A percentile compares a stretch with the other conserved stretches of the same genome.
phyloP scores from a whole-genome alignment of 2,329 filamentous ascomycete species.

The Periconia digitata region DNA sequence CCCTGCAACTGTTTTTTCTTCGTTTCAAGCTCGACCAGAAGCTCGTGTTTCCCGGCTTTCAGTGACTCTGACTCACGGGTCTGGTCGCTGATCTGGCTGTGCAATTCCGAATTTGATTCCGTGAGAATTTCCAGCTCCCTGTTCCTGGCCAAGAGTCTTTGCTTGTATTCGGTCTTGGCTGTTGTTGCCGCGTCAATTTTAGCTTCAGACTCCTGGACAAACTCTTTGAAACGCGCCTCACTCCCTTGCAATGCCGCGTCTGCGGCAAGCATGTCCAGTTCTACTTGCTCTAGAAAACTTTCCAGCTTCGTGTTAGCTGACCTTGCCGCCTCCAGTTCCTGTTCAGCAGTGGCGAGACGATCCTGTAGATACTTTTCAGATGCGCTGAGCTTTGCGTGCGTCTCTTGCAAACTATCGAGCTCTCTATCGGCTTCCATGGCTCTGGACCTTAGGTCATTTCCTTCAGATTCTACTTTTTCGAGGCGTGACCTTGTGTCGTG shows the following conservation, averaged over 20 bases:
- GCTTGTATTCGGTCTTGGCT: constrained; percentile 35
- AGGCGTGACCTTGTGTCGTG: constrained; percentile 23
- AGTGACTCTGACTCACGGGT: constrained; percentile 26
- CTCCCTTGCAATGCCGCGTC: constrained; percentile 35
- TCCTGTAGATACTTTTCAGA: constrained; percentile 31
- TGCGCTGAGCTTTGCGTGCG: constrained; percentile 27
- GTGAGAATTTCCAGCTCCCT: constrained; percentile 32
- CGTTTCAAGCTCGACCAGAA: constrained; percentile 24
- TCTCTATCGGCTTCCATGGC: constrained; percentile 30
- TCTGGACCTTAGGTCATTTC: constrained; percentile 17
- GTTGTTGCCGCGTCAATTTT: constrained; percentile 29
- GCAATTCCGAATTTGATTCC: constrained; percentile 31
- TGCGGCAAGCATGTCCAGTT: constrained; percentile 32
- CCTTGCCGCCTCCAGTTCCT: constrained; percentile 30
- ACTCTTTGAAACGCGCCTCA: constrained; percentile 28
- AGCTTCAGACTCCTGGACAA: constrained; percentile 30
- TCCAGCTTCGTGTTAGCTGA: constrained; percentile 36
- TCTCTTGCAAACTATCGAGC: constrained; percentile 24
- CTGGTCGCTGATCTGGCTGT: constrained; percentile 27
- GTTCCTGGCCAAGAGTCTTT: constrained; percentile 25
- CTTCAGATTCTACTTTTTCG: constrained; percentile 24
- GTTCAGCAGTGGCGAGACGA: constrained; percentile 33
- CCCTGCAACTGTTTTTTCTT: constrained; percentile 33
- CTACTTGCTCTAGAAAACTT: constrained; percentile 31
- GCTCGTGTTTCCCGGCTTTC: constrained; percentile 20